Evolutionary conservation across 2,329 filamentous ascomycete genomes (phyloP).

Genomic region (Gyromitra esculenta): DNA sequence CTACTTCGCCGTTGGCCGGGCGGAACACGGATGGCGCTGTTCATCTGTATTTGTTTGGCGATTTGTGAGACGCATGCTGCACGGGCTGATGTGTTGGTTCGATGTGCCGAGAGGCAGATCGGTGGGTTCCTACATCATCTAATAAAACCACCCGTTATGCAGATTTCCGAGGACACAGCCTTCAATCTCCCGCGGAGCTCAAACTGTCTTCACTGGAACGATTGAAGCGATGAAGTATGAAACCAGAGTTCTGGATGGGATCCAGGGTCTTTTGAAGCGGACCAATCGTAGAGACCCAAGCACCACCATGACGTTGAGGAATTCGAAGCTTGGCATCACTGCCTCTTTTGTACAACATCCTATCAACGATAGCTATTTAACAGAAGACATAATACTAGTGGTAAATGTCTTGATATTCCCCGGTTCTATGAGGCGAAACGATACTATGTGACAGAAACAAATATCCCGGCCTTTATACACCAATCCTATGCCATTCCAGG

Average conservation of each 20-base stretch:
- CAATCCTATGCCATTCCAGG: background rate
- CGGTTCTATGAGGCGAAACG: background rate
- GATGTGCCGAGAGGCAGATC: background rate
- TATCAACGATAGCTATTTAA: background rate
- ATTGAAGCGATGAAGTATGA: background rate
- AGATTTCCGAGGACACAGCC: background rate
- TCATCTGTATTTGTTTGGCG: background rate
- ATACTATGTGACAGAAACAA: background rate
- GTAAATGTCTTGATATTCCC: background rate
- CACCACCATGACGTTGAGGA: background rate
- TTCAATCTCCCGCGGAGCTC: background rate
- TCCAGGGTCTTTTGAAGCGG: background rate
- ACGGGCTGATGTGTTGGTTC: background rate
- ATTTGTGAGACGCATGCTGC: background rate
- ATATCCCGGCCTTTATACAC: background rate
- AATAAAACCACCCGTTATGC: background rate
- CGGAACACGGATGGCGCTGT: conserved; percentile 8
- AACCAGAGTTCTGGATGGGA: background rate
- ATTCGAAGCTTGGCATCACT: background rate
- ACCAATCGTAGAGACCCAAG: background rate
- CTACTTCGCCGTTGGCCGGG: background rate
- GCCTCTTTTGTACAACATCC: background rate
- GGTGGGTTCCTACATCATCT: too few relatives aligned
- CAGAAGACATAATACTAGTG: background rate
- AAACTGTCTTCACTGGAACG: too few relatives aligned